Conservation (phyloP, 768 basidiomycete species). For the Collybia sp. region DNA sequence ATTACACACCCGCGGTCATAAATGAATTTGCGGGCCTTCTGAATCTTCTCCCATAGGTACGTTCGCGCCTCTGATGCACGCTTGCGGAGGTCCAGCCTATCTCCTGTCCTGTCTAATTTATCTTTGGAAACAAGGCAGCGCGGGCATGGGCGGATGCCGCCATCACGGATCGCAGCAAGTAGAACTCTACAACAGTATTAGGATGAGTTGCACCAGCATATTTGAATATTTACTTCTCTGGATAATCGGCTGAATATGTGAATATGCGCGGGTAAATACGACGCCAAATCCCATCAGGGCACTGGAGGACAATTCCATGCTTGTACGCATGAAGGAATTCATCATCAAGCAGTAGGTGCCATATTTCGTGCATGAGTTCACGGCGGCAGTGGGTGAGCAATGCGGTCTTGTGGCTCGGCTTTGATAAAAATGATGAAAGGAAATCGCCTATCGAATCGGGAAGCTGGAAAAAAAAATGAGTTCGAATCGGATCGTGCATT, state of each 20-base stretch:
- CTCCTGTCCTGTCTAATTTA: slow-evolving; percentile 2
- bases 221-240: slow-evolving; percentile 17
- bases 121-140: slow-evolving; percentile 12
- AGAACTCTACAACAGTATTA: not conserved
- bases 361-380: slow-evolving; percentile 20
- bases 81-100: not conserved
- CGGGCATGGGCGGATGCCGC: slow-evolving; percentile 15
- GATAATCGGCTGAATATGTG: slow-evolving; percentile 21
- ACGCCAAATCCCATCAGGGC: slow-evolving; percentile 15
- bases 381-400: slow-evolving; percentile 21
- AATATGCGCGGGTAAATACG: slow-evolving; percentile 18
- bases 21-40: not conserved
- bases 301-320: slow-evolving; percentile 18
- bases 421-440: slow-evolving; percentile 9
- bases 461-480: slow-evolving; percentile 12
- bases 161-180: not conserved
- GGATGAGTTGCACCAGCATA: not conserved
- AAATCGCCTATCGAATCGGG: slow-evolving; percentile 19
- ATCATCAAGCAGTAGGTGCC: slow-evolving; percentile 16
- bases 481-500: not conserved
- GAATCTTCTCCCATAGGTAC: not conserved
- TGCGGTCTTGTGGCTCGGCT: slow-evolving; percentile 6
- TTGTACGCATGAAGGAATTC: slow-evolving; percentile 18
- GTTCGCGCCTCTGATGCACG: not conserved
- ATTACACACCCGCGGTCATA: not conserved